Evolutionary conservation across 2,329 filamentous ascomycete genomes (phyloP).

Genomic region (Paecilomyces variotii): DNA sequence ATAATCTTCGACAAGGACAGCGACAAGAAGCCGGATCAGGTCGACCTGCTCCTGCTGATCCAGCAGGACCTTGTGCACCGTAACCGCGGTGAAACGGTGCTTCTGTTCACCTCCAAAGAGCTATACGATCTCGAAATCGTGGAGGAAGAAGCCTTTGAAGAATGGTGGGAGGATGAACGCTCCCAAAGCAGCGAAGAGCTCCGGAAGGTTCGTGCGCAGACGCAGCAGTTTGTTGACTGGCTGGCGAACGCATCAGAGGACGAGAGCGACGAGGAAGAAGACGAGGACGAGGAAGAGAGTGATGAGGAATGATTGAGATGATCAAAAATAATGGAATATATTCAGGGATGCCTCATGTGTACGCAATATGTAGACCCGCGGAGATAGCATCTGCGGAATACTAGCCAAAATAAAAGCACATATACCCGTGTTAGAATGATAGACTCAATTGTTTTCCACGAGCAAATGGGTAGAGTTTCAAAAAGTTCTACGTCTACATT

Average conservation of each 20-base stretch:
- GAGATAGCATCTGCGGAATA: neutral
- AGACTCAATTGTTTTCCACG: neutral
- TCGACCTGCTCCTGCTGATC: constrained; percentile 73
- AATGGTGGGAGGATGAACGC: constrained; percentile 77
- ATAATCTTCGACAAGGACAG: constrained; percentile 51
- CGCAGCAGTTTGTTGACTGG: constrained; percentile 74
- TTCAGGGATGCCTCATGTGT: neutral
- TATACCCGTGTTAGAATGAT: neutral
- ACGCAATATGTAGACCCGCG: neutral
- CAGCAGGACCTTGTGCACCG: constrained; percentile 69
- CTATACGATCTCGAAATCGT: constrained; percentile 77
- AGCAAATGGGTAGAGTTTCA: no score
- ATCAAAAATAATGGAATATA: neutral
- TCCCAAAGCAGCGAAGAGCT: constrained; percentile 62
- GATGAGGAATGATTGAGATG: constrained; percentile 10
- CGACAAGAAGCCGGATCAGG: constrained; percentile 58
- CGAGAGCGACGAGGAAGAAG: constrained; percentile 59
- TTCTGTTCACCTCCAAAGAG: constrained; percentile 74
- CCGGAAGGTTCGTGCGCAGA: constrained; percentile 62
- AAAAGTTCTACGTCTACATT: no score
- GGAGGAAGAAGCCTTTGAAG: constrained; percentile 79
- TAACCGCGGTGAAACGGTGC: constrained; percentile 56
- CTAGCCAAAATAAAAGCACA: neutral
- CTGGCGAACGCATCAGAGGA: constrained; percentile 68
- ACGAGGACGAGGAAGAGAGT: constrained; percentile 42